Evolutionary conservation across 1,284 basidiomycete species (phyloP).

Genomic region (Thecaphora thlaspeos): DNA sequence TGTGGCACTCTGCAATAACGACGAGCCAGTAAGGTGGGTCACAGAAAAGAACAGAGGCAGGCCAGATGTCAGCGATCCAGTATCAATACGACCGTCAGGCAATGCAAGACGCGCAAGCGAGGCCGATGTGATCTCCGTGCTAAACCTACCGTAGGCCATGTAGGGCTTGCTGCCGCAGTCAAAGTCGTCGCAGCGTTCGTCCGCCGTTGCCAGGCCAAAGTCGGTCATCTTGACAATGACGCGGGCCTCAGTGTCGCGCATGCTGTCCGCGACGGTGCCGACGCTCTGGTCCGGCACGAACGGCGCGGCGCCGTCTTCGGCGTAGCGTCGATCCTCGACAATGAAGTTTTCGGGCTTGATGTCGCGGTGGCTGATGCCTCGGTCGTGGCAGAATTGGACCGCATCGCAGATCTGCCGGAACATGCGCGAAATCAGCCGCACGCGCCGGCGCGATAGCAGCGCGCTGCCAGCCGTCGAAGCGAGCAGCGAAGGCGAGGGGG

Average conservation of each 20-base stretch:
- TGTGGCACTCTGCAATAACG: constrained; percentile 76
- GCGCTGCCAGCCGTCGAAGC: constrained; percentile 72
- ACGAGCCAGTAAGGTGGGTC: constrained; percentile 3
- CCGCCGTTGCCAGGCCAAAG: constrained; percentile 90
- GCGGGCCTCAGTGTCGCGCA: constrained; percentile 61
- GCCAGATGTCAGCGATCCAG: too few relatives aligned
- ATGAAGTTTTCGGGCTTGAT: constrained; percentile 78
- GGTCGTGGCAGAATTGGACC: constrained; percentile 90
- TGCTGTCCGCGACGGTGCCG: constrained; percentile 59
- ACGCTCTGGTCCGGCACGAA: constrained; percentile 65
- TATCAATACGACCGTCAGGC: too few relatives aligned
- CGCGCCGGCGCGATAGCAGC: constrained; percentile 78
- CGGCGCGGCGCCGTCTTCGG: constrained; percentile 31
- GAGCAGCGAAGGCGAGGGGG: constrained; percentile 88
- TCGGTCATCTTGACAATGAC: constrained; percentile 87
- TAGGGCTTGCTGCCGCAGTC: constrained; percentile 98
- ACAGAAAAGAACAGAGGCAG: too few relatives aligned
- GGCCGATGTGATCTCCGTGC: too few relatives aligned
- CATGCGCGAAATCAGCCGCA: constrained; percentile 92
- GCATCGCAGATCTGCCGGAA: constrained; percentile 98
- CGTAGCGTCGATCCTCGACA: constrained; percentile 53
- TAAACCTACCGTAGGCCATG: constrained; percentile 88
- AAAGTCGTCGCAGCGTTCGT: constrained; percentile 86
- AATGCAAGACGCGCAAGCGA: too few relatives aligned
- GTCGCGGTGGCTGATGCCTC: constrained; percentile 89